Percentiles rank a stretch among this genome's conserved stretches.
Evolutionary conservation across 2,329 filamentous ascomycete species (phyloP).

Genomic region (Trichoderma pleuroti): DNA sequence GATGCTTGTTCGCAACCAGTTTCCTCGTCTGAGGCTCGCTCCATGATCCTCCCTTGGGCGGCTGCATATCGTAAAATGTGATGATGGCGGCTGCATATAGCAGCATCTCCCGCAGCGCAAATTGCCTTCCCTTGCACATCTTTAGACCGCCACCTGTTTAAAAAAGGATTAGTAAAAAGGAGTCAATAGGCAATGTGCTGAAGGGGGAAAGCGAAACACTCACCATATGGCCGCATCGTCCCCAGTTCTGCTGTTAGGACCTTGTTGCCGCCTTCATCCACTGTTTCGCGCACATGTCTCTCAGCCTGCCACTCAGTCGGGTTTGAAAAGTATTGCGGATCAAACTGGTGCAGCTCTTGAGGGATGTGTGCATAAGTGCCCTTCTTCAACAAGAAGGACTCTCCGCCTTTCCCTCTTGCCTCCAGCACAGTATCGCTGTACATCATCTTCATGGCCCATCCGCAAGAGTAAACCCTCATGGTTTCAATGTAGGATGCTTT

Average conservation of each 20-base stretch:
- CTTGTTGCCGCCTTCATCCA: conserved; percentile 27
- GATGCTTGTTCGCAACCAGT: conserved; percentile 28
- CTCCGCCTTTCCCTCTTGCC: conserved; percentile 22
- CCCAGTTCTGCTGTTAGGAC: conserved; percentile 25
- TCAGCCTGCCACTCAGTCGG: conserved; percentile 35
- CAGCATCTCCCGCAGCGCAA: conserved; percentile 35
- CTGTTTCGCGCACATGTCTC: conserved; percentile 31
- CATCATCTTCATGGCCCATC: conserved; percentile 32
- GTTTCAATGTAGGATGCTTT: conserved; percentile 41
- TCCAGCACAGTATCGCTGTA: conserved; percentile 34
- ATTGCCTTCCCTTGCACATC: conserved; percentile 33
- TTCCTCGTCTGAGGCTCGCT: conserved; percentile 26
- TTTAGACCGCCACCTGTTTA: conserved; percentile 30
- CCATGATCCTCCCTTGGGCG: conserved; percentile 30
- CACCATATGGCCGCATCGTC: conserved; percentile 34
- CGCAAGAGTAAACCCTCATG: conserved; percentile 36
- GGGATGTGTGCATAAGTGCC: conserved; percentile 35
- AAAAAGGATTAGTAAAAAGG: not conserved
- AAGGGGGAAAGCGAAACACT: conserved; percentile 14
- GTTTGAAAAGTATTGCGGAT: conserved; percentile 33
- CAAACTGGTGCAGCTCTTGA: conserved; percentile 35
- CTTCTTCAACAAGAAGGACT: conserved; percentile 32
- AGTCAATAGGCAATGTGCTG: not conserved
- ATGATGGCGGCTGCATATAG: conserved; percentile 35
- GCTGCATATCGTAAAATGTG: conserved; percentile 36